Evolutionary conservation across 1,284 basidiomycete genomes (phyloP), one percentile per base, ranked within the genome.

Genomic region (Stereum hirsutum): DNA sequence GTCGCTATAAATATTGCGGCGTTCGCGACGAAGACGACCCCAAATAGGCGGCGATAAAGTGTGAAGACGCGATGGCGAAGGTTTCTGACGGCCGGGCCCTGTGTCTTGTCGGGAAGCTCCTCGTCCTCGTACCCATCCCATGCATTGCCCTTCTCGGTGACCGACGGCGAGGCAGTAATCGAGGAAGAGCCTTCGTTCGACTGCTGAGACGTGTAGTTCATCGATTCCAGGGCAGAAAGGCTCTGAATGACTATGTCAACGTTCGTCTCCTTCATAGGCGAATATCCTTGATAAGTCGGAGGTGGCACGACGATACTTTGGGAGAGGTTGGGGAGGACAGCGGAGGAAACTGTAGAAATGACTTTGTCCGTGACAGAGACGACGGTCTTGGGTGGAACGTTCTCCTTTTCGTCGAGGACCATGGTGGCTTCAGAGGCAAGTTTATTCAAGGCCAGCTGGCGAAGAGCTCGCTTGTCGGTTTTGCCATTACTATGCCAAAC

Each of bases 41-140:
- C 68, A 49, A 80, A 80, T 1, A 79, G 63, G 23, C 75, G 66
- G 33, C 74, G 71, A 54, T 78, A 79, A 7, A 78, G 59, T 4
- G 68, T 67, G 57, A 76, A 73, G 45, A 78, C 55, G 42, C 69
- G 69, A 51, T 76, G 69, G 19, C 75, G 70, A 27, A 78, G 50
- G 51, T 78, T 76, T 43, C 73, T 70, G 37, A 70, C 20, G 32
- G 54, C 46, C 54, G 66, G 70, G 8, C 69, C 60, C 42, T 77
- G 65, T 6, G 52, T 65, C 57, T 80, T 78, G 17, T 69, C 61
- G 1, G 75, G 75, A 3, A 78, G 51, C 5, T 57, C 55, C 42
- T 75, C 72, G 33, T 75, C 62, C 44, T 68, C 53, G 53, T 75
- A 77, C 6, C 72, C 74, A 20, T 70, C 66, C 75, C 74, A 77